Evolutionary conservation across 2,329 filamentous ascomycete genomes (phyloP), one percentile per base, ranked within the genome.

Genomic region (Drechslerella dactyloides): DNA sequence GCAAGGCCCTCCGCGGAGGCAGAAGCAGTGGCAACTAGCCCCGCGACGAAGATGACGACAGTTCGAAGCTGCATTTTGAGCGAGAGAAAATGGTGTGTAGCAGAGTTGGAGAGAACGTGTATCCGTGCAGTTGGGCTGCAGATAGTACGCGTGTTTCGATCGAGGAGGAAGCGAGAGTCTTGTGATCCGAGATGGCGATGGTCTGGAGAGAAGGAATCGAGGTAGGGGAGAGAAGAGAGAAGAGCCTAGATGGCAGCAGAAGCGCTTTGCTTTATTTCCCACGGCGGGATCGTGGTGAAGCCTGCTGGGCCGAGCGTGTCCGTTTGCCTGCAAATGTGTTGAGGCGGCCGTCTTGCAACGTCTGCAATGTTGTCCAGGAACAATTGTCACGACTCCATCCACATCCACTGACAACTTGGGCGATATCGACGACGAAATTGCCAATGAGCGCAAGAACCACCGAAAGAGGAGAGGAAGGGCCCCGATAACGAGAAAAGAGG

Each of bases 271-370:
- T 33, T 33, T 33, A 33, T 33, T 8, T 33, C 21, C 2, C 17
- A 19, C 2, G 5, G 44, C 4, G 15, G 19, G 21, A 48, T 48
- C 5, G 6, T 19, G 8, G 17, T 48, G 44, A 23, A 48, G 44
- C 44, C 19, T 2, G 19, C 44, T 17, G 44, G 19, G 8, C n/a
- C n/a, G 44, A 48, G 44, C 44, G 1, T 19, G 44, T 33, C 44
- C 21, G 58, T 69, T 50, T 55, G 58, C 35, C 30, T n/a, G 15
- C 17, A 40, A 58, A 70, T 64, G 66, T 64, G 66, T 70, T 70
- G 66, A 33, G 13, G 51, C 15, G 40, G 55, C n/a, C 59, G 59
- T 51, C 50, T 40, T 55, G 54, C 44, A 44, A 70, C 59, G 66
- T 70, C 57, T 24, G 40, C 54, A 63, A 69, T 52, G 51, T 3